Percentiles rank a stretch among this genome's conserved stretches.
Evolutionary conservation across 2,329 filamentous ascomycete species (phyloP).

Genomic region (Monilinia fructigena): DNA sequence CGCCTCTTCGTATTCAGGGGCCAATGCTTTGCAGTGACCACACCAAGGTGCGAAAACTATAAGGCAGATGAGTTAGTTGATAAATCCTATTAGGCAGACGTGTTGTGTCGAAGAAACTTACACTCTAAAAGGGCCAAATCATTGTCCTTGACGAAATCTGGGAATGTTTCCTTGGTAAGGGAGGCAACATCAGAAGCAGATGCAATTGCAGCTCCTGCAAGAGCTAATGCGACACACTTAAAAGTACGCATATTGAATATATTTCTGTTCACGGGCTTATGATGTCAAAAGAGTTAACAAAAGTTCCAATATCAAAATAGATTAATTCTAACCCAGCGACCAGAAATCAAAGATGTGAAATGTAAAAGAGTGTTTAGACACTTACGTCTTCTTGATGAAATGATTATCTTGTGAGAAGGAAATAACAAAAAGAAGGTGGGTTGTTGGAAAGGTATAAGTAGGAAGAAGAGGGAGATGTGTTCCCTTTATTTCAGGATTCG

Average conservation of each 20-base stretch:
- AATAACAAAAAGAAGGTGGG: constrained; percentile 16
- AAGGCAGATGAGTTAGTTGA: constrained; percentile 28
- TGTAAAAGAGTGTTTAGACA: constrained; percentile 12
- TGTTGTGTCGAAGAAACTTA: constrained; percentile 48
- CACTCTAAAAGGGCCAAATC: constrained; percentile 92
- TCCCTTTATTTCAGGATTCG: constrained; percentile 30
- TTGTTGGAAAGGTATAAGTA: constrained; percentile 1
- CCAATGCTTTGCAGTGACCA: constrained; percentile 97
- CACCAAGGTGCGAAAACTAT: constrained; percentile 70
- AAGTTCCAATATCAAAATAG: neutral
- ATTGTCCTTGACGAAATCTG: constrained; percentile 80
- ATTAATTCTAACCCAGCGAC: neutral
- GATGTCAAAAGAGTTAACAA: constrained; percentile 25
- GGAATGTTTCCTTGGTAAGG: constrained; percentile 83
- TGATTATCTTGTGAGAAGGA: neutral
- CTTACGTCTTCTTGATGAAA: constrained; percentile 24
- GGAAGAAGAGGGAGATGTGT: constrained; percentile 10
- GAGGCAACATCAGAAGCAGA: constrained; percentile 72
- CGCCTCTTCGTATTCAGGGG: constrained; percentile 85
- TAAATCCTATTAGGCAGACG: constrained; percentile 15
- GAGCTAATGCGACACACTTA: constrained; percentile 37
- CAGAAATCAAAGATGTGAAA: neutral
- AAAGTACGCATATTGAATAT: constrained; percentile 38
- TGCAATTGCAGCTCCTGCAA: constrained; percentile 51
- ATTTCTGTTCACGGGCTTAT: constrained; percentile 22